These are phyloP conservation scores for Pythium scleroteichum DNA, from an alignment of 352 stramenopile genomes.

Conservation along the genomic window DNA sequence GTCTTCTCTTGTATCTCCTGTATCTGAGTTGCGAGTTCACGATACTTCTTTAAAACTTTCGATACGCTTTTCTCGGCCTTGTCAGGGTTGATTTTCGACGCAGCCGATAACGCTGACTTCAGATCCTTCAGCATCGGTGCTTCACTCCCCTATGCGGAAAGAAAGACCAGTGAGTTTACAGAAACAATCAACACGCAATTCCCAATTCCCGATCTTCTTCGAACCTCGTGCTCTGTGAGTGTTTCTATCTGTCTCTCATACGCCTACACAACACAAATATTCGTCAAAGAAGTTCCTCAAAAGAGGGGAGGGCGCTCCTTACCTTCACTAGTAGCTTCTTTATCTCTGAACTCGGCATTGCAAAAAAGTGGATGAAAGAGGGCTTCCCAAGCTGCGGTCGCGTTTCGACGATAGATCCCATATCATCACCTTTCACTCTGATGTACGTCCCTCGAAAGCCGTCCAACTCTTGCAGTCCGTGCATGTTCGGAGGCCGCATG, in stretches of 20 bases:
- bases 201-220: background rate
- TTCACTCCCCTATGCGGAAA: conserved; percentile 16
- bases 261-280: conserved; percentile 37
- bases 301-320: too few relatives aligned
- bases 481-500: conserved; percentile 44
- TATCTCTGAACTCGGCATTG: conserved; percentile 69
- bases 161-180: background rate
- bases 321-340: conserved; percentile 67
- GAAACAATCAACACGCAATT: too few relatives aligned
- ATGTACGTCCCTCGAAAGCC: conserved; percentile 80
- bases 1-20: conserved; percentile 62
- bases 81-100: conserved; percentile 53
- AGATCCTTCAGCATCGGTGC: conserved; percentile 72
- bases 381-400: conserved; percentile 66
- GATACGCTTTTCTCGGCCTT: conserved; percentile 69
- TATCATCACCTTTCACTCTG: conserved; percentile 79
- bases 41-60: conserved; percentile 74
- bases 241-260: conserved; percentile 87
- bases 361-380: conserved; percentile 85
- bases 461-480: conserved; percentile 81
- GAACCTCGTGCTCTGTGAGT: conserved; percentile 68
- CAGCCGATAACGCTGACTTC: conserved; percentile 47
- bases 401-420: conserved; percentile 85
- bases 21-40: conserved; percentile 70
- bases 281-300: too few relatives aligned